phyloP scores from a whole-genome alignment of 257 asterid species.

The Haberlea rhodopensis region DNA sequence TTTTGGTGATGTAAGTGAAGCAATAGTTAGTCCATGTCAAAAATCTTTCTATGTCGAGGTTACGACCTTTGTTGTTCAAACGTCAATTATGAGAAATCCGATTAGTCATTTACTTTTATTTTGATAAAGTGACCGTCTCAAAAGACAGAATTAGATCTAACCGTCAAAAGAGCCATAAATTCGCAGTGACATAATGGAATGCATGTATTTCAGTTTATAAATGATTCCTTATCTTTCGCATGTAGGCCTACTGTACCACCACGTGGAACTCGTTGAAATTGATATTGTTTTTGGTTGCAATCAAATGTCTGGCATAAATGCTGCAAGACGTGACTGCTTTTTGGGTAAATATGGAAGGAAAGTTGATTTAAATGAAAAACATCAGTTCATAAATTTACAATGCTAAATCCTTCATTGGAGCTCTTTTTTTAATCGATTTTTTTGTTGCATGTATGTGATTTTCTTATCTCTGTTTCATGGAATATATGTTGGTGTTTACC shows the following conservation, averaged over 20 bases:
- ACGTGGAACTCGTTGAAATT: too few species aligned
- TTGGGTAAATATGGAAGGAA: neutral
- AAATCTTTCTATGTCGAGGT: slow-evolving; percentile 7
- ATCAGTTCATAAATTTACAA: neutral
- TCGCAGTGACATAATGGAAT: neutral
- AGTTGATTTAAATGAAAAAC: neutral
- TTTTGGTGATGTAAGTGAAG: neutral
- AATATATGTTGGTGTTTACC: too few species aligned
- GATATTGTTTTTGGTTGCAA: neutral
- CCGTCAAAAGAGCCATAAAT: neutral
- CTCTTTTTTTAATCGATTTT: neutral
- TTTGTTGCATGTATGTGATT: too few species aligned
- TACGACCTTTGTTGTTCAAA: slow-evolving; percentile 5
- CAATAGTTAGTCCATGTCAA: slow-evolving; percentile 1
- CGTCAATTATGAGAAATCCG: slow-evolving; percentile 14
- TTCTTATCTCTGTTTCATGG: too few species aligned
- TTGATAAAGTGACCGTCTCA: neutral
- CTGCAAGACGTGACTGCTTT: neutral
- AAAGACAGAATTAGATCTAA: slow-evolving; percentile 13
- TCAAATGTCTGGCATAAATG: neutral
- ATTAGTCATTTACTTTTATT: neutral
- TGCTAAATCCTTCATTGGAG: neutral
- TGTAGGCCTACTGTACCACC: neutral
- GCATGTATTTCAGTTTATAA: neutral
- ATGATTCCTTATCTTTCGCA: neutral